Evolutionary conservation across 495 filamentous ascomycete species (phyloP), one percentile per base, ranked within the genome.

Genomic region (Peziza echinospora): DNA sequence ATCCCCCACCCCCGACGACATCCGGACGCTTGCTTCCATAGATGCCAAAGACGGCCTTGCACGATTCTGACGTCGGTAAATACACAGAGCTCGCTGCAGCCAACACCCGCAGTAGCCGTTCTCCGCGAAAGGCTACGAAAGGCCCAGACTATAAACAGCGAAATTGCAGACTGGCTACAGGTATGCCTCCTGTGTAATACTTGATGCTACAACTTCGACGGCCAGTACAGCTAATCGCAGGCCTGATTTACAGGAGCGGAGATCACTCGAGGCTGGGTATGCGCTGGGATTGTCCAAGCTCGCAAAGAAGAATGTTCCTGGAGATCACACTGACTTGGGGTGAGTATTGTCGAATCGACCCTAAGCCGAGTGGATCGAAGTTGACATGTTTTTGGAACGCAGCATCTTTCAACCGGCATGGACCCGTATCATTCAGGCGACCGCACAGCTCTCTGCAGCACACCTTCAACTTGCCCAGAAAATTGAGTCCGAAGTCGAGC

Each of bases 91-190:
- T 76, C 75, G 51, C 71, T 97, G 53, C 75, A 85, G 55, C 91
- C 89, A 11, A 68, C 66, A 52, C 84, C 89, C 66, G 87, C 91
- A 46, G 84, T 87, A 24, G 71, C 71, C 47, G 72, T 85, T 24
- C 69, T 99, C 46, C 77, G 78, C 59, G 86, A 96, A 59, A 82
- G 91, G 53, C 72, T 96, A 57, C 80, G 80, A 61, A 70, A 83
- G 58, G 87, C 93, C 56, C 73, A 76, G 49, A 81, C 76, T 59
- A 67, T 92, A 68, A 93, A 99, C 65, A 61, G 68, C 52, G 82
- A 93, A 62, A 84, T 99, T 54, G 87, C 89, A 54, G 86, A 96
- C 64, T 99, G 86, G 81, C 70, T 99, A 45, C 82, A 89, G 77
- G 89, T 96, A 78, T 49, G 66, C 42, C 49, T 40, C 34, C 43